Evolutionary conservation across 176 grass and related monocot species (phyloP).

Genomic region (Saccharum spontaneum): DNA sequence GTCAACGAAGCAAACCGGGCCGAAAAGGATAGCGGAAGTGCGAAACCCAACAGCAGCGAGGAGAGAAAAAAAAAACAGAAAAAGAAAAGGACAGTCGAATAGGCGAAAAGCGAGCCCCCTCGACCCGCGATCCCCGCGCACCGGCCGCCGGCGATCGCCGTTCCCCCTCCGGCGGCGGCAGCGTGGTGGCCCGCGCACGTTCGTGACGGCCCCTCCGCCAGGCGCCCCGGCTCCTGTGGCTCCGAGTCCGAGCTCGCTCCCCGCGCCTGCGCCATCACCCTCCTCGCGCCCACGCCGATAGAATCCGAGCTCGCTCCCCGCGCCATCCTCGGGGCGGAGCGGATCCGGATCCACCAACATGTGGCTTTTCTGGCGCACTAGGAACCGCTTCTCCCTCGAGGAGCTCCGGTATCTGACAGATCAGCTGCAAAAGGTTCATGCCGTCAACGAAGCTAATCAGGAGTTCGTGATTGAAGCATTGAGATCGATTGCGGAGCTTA

Average conservation of each 20-base stretch:
- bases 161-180: constrained; percentile 22
- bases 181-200: constrained; percentile 12
- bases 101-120: constrained; percentile 2
- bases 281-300: not conserved
- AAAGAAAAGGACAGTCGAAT: not conserved
- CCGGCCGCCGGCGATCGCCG: constrained; percentile 34
- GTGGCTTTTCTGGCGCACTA: constrained; percentile 89
- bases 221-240: not conserved
- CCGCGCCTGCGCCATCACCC: no score
- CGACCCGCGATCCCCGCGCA: not conserved
- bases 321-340: not conserved
- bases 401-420: constrained; percentile 94
- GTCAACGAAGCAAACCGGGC: constrained; percentile 15
- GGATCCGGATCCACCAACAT: constrained; percentile 40
- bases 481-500: constrained; percentile 88
- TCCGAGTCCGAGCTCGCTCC: not conserved
- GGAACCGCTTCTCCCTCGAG: constrained; percentile 90
- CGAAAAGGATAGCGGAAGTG: not conserved
- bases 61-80: no score
- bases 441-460: constrained; percentile 82
- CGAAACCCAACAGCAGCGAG: not conserved
- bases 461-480: constrained; percentile 95
- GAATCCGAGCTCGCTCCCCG: not conserved
- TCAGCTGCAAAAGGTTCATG: constrained; percentile 81
- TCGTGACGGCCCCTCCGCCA: not conserved